These are phyloP conservation scores for Lipomyces mesembrius DNA, from an alignment of 805 yeast genomes.

Conservation along the genomic window DNA sequence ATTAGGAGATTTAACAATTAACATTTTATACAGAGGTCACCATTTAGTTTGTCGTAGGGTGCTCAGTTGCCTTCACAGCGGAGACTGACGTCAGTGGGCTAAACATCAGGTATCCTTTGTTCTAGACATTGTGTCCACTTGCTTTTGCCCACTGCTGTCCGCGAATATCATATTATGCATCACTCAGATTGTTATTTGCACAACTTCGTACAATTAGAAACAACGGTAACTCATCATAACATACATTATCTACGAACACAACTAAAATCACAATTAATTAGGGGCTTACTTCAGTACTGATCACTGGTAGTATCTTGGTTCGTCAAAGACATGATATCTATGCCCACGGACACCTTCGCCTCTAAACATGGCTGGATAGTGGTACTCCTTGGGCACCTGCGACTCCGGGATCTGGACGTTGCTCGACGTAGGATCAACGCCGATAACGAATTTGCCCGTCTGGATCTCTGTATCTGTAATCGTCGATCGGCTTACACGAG, in stretches of 20 bases:
- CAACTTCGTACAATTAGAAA: not conserved
- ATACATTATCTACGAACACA: not conserved
- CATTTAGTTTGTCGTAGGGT: too few relatives aligned
- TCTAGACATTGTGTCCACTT: not conserved
- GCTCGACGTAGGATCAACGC: slow-evolving; percentile 54
- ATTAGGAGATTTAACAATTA: too few relatives aligned
- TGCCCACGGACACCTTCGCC: slow-evolving; percentile 96
- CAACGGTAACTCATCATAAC: not conserved
- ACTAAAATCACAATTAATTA: not conserved
- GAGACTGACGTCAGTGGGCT: not conserved
- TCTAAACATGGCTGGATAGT: slow-evolving; percentile 77
- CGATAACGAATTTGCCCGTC: slow-evolving; percentile 84
- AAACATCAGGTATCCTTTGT: too few relatives aligned
- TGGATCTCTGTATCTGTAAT: slow-evolving; percentile 97
- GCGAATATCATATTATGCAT: not conserved
- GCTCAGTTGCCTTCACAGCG: too few relatives aligned
- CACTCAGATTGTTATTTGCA: not conserved
- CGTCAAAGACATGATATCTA: slow-evolving; percentile 90
- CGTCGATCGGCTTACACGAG: slow-evolving; percentile 88
- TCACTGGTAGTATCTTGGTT: slow-evolving; percentile 64
- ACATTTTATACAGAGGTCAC: too few relatives aligned
- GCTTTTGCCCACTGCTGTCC: not conserved
- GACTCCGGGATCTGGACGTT: slow-evolving; percentile 61
- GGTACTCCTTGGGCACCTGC: slow-evolving; percentile 61
- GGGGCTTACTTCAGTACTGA: not conserved